Evolutionary conservation across 495 filamentous ascomycete genomes (phyloP).

Genomic region (Penicillium flavigenum): DNA sequence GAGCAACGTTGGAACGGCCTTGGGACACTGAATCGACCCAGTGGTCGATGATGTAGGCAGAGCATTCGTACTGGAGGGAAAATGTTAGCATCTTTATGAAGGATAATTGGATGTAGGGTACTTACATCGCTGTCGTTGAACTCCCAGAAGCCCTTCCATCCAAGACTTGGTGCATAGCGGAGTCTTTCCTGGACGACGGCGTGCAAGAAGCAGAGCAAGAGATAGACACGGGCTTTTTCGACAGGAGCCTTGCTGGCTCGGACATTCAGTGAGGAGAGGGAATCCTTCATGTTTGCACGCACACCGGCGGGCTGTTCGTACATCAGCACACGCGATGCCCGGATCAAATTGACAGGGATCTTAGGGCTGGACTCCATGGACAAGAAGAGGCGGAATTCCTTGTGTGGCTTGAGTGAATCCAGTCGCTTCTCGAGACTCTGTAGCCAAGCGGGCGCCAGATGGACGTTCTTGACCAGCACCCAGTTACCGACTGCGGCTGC

Average conservation of each 20-base stretch:
- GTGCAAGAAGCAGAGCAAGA: slow-evolving; percentile 91
- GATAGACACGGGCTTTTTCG: slow-evolving; percentile 86
- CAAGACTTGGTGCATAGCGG: slow-evolving; percentile 89
- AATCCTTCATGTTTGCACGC: slow-evolving; percentile 98
- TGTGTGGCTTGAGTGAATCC: slow-evolving; percentile 90
- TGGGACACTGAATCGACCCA: slow-evolving; percentile 84
- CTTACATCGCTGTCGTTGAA: slow-evolving; percentile 99
- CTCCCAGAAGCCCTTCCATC: slow-evolving; percentile 99
- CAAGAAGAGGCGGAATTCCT: slow-evolving; percentile 91
- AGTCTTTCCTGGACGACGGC: slow-evolving; percentile 95
- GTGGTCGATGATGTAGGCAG: slow-evolving; percentile 89
- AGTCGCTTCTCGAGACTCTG: slow-evolving; percentile 96
- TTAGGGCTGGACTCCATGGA: slow-evolving; percentile 97
- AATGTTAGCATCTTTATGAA: slow-evolving; percentile 30
- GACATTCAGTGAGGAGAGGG: slow-evolving; percentile 76
- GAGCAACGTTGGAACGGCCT: slow-evolving; percentile 87
- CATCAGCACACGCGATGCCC: slow-evolving; percentile 92
- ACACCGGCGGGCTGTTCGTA: slow-evolving; percentile 98
- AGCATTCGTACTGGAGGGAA: slow-evolving; percentile 82
- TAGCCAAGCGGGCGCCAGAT: slow-evolving; percentile 92
- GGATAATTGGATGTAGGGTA: not conserved
- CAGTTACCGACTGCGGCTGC: slow-evolving; percentile 90
- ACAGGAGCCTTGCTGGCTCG: slow-evolving; percentile 79
- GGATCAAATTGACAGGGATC: slow-evolving; percentile 94
- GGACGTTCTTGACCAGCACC: slow-evolving; percentile 99